phyloP scores from a whole-genome alignment of 1,284 basidiomycete species.

The Rugosomyces carneus region DNA sequence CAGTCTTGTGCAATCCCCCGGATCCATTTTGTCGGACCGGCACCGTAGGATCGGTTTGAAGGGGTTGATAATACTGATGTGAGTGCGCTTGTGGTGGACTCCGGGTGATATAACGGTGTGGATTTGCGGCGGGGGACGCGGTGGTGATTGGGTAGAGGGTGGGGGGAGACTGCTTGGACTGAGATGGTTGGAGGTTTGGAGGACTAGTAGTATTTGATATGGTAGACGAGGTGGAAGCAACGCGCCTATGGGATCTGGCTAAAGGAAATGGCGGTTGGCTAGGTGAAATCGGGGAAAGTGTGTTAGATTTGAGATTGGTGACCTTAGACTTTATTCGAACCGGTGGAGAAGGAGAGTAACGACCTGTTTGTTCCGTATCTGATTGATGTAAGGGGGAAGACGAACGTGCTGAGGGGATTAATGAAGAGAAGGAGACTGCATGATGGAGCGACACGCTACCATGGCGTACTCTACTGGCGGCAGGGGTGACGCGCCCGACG shows the following conservation, averaged over 20 bases:
- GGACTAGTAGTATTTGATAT: constrained; percentile 24
- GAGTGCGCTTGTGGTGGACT: constrained; percentile 25
- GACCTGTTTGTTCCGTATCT: constrained; percentile 12
- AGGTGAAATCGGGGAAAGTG: constrained; percentile 19
- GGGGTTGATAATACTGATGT: constrained; percentile 31
- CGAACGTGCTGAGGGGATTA: constrained; percentile 16
- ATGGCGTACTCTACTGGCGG: constrained; percentile 21
- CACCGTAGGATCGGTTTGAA: constrained; percentile 16
- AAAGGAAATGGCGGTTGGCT: constrained; percentile 28
- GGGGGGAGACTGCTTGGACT: constrained; percentile 19
- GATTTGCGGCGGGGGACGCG: constrained; percentile 46
- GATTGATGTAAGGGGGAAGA: constrained; percentile 11
- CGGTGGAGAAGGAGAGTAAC: constrained; percentile 22
- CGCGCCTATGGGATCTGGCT: constrained; percentile 31
- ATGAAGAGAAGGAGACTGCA: constrained; percentile 26
- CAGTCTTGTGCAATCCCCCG: background rate
- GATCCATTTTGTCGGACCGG: background rate
- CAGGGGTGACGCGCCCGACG: constrained; percentile 15
- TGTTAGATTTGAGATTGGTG: constrained; percentile 32
- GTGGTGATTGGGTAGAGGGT: constrained; percentile 54
- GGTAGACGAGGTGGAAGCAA: constrained; percentile 37
- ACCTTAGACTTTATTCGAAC: constrained; percentile 55
- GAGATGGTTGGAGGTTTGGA: background rate
- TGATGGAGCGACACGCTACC: constrained; percentile 31
- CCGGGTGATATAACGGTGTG: constrained; percentile 43